Evolutionary conservation across 31 red algal species (phyloP).

Genomic region (Endocladia muricata): DNA sequence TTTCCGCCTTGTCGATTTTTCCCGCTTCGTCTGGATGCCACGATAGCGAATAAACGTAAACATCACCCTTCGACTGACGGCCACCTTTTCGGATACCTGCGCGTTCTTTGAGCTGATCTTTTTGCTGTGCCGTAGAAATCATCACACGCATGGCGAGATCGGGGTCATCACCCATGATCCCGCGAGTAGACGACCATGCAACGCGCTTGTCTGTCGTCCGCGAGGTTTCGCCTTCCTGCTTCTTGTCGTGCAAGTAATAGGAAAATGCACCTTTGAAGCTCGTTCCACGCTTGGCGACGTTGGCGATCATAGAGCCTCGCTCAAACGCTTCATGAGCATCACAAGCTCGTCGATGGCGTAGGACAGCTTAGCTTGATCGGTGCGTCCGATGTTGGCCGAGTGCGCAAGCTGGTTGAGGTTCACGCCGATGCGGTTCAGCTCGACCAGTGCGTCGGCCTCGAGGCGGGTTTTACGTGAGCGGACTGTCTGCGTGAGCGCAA

Average conservation of each 20-base stretch:
- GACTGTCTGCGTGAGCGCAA: background rate
- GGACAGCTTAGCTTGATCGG: background rate
- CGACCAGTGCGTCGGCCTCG: background rate
- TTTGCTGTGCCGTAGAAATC: background rate
- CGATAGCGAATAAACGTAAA: background rate
- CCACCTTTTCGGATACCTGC: background rate
- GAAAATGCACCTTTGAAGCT: background rate
- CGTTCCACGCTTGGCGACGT: background rate
- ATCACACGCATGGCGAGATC: background rate
- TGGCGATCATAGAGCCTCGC: background rate
- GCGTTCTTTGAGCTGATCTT: background rate
- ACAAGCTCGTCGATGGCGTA: background rate
- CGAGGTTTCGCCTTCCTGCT: background rate
- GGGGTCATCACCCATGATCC: background rate
- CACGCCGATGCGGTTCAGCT: background rate
- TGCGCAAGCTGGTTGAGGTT: background rate
- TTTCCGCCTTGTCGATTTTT: background rate
- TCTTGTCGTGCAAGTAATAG: background rate
- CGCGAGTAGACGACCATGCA: background rate
- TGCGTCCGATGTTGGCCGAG: background rate
- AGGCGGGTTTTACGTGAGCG: background rate
- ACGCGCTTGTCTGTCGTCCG: background rate
- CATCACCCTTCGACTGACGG: background rate
- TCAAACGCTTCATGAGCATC: background rate
- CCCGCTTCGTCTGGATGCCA: background rate